These are phyloP conservation scores for Salix udensis DNA, from an alignment of 345 rosid genomes.

Conservation along the genomic window DNA sequence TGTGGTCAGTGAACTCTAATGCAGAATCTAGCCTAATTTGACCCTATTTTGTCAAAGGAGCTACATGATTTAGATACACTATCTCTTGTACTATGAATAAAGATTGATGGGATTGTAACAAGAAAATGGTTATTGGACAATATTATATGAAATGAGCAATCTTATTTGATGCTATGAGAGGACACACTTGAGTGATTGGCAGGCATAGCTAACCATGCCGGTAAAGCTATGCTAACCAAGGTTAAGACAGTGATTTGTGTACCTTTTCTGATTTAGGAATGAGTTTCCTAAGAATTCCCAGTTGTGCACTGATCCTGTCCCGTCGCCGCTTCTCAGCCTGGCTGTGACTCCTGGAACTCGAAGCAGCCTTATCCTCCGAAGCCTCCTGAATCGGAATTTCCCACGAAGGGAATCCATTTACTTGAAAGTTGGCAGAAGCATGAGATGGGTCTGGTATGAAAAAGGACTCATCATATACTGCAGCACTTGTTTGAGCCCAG, in stretches of 20 bases:
- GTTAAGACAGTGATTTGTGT: not conserved
- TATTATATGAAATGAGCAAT: not conserved
- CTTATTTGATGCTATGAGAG: not conserved
- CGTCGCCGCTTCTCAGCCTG: slow-evolving; percentile 90
- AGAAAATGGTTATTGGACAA: not conserved
- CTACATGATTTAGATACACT: not conserved
- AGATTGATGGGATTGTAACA: not conserved
- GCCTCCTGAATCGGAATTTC: slow-evolving; percentile 18
- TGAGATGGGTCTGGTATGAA: slow-evolving; percentile 13
- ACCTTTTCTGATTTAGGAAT: slow-evolving; percentile 92
- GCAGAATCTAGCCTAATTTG: not conserved
- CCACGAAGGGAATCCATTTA: slow-evolving; percentile 18
- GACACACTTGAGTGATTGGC: not conserved
- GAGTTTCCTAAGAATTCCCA: slow-evolving; percentile 70
- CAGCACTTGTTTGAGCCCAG: slow-evolving; percentile 13
- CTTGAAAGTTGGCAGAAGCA: slow-evolving; percentile 11
- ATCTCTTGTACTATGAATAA: not conserved
- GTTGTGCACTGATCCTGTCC: slow-evolving; percentile 83
- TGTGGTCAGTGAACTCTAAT: not conserved
- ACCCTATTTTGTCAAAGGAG: not conserved
- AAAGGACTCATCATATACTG: slow-evolving; percentile 14
- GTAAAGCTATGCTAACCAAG: not conserved
- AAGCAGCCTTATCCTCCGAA: slow-evolving; percentile 35
- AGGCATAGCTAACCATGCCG: not conserved
- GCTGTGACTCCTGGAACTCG: slow-evolving; percentile 60